Conservation (phyloP, 331 rosid genomes). For the Erythrophleum ivorense region DNA sequence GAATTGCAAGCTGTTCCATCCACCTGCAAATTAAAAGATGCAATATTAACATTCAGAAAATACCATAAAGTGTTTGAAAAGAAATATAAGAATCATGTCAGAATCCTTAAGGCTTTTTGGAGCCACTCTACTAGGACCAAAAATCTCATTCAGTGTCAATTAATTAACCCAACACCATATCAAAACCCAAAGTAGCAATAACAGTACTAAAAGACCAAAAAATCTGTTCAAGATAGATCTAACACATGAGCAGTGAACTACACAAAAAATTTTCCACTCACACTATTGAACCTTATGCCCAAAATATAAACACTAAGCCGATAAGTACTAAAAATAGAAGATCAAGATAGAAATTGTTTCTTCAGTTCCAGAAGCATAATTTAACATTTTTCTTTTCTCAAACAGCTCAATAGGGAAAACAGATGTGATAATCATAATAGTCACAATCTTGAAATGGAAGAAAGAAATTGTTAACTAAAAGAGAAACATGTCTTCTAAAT, state of each 20-base stretch:
- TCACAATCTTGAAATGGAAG: conserved; percentile 16
- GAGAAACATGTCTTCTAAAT: conserved; percentile 19
- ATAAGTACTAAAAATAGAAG: conserved; percentile 30
- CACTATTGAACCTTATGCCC: too few species aligned
- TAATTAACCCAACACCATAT: too few species aligned
- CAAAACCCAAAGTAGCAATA: too few species aligned
- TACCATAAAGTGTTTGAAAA: too few species aligned
- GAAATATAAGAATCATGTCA: too few species aligned
- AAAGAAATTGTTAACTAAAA: conserved; percentile 1
- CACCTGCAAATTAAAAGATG: conserved; percentile 59
- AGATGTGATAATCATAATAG: conserved; percentile 8
- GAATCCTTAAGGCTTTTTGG: too few species aligned
- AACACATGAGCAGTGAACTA: too few species aligned
- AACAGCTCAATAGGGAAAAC: conserved; percentile 24
- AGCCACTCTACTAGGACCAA: too few species aligned
- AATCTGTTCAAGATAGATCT: too few species aligned
- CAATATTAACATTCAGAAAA: too few species aligned
- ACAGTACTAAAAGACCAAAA: too few species aligned
- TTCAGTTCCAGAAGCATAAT: conserved; percentile 26
- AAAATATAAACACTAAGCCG: not conserved
- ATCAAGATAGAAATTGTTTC: conserved; percentile 30
- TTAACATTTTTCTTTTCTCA: not conserved
- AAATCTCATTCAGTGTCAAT: not conserved
- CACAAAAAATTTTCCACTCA: too few species aligned
- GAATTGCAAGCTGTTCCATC: conserved; percentile 55